Evolutionary conservation across 2,329 filamentous ascomycete genomes (phyloP).

Genomic region (Seiridium unicorne): DNA sequence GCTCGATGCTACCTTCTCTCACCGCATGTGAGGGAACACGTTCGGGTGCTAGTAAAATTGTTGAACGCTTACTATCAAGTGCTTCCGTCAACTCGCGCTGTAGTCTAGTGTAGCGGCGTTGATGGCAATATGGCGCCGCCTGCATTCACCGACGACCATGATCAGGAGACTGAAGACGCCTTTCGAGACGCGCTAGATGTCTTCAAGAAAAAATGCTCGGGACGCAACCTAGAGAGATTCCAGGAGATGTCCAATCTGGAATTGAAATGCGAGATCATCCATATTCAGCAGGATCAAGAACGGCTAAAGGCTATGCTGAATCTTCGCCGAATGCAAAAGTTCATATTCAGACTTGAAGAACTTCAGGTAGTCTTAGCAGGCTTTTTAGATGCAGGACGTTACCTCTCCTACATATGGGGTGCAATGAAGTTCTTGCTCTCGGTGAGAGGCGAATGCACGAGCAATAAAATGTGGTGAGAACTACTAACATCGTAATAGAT

Average conservation of each 20-base stretch:
- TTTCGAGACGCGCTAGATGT: slow-evolving; percentile 6
- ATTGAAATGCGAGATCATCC: slow-evolving; percentile 19
- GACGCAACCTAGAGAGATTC: slow-evolving; percentile 15
- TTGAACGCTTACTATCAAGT: no score
- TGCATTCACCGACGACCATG: neutral
- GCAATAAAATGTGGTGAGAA: neutral
- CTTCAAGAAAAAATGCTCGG: slow-evolving; percentile 15
- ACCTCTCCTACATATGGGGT: slow-evolving; percentile 25
- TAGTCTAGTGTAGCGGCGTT: neutral
- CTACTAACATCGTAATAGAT: slow-evolving; percentile 2
- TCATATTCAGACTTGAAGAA: slow-evolving; percentile 17
- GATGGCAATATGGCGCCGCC: neutral
- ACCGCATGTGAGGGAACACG: no score
- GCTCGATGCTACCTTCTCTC: no score
- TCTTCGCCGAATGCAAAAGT: slow-evolving; percentile 21
- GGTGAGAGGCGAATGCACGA: slow-evolving; percentile 7
- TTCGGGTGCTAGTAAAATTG: no score
- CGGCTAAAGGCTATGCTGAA: slow-evolving; percentile 24
- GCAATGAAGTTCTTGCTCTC: slow-evolving; percentile 22
- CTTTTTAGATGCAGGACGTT: slow-evolving; percentile 10
- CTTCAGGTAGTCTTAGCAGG: neutral
- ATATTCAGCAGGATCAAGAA: slow-evolving; percentile 24
- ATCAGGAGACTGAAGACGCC: slow-evolving; percentile 2
- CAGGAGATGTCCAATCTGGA: slow-evolving; percentile 12
- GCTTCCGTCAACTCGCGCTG: no score